phyloP scores from a whole-genome alignment of 805 yeast genomes.

The Hemisphaericaspora nanyangensis region DNA sequence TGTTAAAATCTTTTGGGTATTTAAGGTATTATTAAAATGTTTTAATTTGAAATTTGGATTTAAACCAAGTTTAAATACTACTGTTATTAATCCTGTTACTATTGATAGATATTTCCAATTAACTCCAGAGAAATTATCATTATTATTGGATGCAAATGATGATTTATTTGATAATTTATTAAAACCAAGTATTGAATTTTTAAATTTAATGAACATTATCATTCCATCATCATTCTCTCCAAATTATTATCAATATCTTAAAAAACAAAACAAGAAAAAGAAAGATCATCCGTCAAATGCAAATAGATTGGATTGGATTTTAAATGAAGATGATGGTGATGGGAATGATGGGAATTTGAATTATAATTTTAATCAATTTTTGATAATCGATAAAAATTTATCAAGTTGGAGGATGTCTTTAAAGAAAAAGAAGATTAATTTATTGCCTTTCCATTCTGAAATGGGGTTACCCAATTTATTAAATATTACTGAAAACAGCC shows the following conservation, averaged over 20 bases:
- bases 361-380: slow-evolving; percentile 41
- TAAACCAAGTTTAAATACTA: slow-evolving; percentile 43
- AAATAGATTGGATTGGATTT: slow-evolving; percentile 37
- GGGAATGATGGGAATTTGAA: slow-evolving; percentile 46
- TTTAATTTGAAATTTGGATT: slow-evolving; percentile 43
- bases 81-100: slow-evolving; percentile 45
- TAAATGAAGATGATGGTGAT: slow-evolving; percentile 45
- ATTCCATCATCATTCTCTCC: slow-evolving; percentile 47
- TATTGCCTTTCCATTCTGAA: slow-evolving; percentile 21
- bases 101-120: slow-evolving; percentile 42
- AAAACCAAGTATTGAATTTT: slow-evolving; percentile 41
- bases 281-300: slow-evolving; percentile 10
- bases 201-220: slow-evolving; percentile 40
- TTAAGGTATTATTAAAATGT: slow-evolving; percentile 39
- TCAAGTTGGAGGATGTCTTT: slow-evolving; percentile 38
- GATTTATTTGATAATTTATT: slow-evolving; percentile 36
- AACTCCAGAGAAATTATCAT: slow-evolving; percentile 40
- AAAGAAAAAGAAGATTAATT: slow-evolving; percentile 24
- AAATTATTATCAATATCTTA: slow-evolving; percentile 40
- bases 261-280: slow-evolving; percentile 22
- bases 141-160: slow-evolving; percentile 23
- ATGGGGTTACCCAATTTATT: slow-evolving; percentile 31
- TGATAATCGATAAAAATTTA: slow-evolving; percentile 39
- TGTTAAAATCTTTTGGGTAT: slow-evolving; percentile 46
- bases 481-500: slow-evolving; percentile 17